These are phyloP conservation scores for Tylopilus sp. DNA, from an alignment of 768 basidiomycete genomes.

Conservation along the genomic window DNA sequence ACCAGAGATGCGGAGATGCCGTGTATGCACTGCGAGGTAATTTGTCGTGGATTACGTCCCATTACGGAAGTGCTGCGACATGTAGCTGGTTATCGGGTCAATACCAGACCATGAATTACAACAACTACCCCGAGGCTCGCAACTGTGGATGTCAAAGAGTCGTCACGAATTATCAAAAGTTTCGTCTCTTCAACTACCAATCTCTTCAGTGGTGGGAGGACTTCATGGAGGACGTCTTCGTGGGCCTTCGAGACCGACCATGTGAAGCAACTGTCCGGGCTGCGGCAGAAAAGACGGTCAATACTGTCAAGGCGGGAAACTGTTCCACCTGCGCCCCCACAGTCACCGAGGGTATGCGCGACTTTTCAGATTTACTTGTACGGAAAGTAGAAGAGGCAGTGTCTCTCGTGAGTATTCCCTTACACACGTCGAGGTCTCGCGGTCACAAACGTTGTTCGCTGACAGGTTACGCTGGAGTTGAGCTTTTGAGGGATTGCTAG, in stretches of 20 bases:
- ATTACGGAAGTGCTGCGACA: conserved; percentile 6
- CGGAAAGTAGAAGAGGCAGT: neutral
- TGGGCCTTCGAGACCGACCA: neutral
- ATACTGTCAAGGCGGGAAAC: neutral
- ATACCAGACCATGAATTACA: neutral
- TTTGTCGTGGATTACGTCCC: conserved; percentile 11
- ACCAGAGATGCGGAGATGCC: conserved; percentile 14
- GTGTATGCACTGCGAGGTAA: conserved; percentile 3
- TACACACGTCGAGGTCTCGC: too few species aligned
- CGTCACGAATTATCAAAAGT: neutral
- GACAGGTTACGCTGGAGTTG: neutral
- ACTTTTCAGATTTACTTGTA: neutral
- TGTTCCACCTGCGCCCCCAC: neutral
- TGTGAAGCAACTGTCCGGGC: neutral
- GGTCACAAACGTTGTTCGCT: neutral
- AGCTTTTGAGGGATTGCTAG: neutral
- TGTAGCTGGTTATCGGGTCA: conserved; percentile 9
- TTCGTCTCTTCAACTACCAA: neutral
- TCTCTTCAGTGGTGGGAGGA: neutral
- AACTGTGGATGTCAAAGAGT: neutral
- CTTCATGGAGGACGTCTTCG: neutral
- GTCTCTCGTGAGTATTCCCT: neutral
- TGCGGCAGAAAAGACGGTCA: neutral
- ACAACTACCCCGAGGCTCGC: neutral
- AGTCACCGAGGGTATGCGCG: neutral